phyloP scores from a whole-genome alignment of 805 yeast species.

The Spathaspora boniae region DNA sequence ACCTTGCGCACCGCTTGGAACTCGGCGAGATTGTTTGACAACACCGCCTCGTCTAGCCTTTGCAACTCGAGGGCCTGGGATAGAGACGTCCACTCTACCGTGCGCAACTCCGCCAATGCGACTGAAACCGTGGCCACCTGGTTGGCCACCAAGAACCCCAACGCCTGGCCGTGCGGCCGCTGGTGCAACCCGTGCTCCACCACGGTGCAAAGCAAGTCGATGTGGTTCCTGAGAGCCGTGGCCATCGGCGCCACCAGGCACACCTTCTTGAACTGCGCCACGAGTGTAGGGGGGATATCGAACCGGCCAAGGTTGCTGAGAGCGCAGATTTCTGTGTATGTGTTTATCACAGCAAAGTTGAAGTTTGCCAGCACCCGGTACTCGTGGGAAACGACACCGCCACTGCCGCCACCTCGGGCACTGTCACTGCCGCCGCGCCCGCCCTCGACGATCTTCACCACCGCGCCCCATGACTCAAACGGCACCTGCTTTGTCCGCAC shows the following conservation, averaged over 20 bases:
- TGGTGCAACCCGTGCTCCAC: conserved; percentile 13
- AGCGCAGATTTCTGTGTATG: too few species aligned
- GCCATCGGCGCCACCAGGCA: conserved; percentile 57
- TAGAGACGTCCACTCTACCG: conserved; percentile 52
- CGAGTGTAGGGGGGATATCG: conserved; percentile 53
- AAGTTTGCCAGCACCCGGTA: too few species aligned
- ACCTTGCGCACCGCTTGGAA: conserved; percentile 20
- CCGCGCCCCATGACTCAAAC: conserved; percentile 20
- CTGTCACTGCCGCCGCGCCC: conserved; percentile 14
- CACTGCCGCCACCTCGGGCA: too few species aligned
- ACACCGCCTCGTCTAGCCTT: conserved; percentile 21
- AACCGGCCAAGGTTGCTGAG: too few species aligned
- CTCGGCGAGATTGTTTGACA: conserved; percentile 25
- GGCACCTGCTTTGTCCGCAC: conserved; percentile 8
- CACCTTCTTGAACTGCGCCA: conserved; percentile 46
- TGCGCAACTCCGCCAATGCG: conserved; percentile 30
- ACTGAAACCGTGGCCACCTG: conserved; percentile 30
- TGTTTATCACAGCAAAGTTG: too few species aligned
- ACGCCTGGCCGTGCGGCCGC: conserved; percentile 36
- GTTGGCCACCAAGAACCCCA: conserved; percentile 37
- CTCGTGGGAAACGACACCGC: too few species aligned
- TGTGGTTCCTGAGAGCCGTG: conserved; percentile 30
- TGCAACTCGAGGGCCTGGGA: conserved; percentile 47
- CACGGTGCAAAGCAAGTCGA: conserved; percentile 3
- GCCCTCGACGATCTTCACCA: conserved; percentile 36